These are phyloP conservation scores for Geotrichum klebahnii DNA, from an alignment of 1,139 yeast genomes.

Conservation along the genomic window DNA sequence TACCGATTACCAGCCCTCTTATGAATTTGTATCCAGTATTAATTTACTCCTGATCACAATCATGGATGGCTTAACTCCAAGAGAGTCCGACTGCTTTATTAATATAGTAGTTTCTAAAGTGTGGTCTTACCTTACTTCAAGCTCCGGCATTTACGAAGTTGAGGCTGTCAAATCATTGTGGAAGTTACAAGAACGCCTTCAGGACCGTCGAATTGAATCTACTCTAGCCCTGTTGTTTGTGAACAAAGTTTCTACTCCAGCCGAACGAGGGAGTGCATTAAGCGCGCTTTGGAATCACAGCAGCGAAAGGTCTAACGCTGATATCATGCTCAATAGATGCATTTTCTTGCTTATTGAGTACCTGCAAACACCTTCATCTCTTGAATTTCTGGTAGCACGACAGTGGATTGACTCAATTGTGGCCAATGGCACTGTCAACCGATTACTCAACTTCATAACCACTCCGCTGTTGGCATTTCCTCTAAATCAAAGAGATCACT, in stretches of 20 bases:
- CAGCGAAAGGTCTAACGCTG: conserved; percentile 41
- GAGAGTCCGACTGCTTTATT: conserved; percentile 29
- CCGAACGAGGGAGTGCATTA: conserved; percentile 35
- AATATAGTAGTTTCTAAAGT: conserved; percentile 19
- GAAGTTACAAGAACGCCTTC: conserved; percentile 37
- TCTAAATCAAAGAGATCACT: conserved; percentile 38
- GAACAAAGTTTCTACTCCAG: conserved; percentile 22
- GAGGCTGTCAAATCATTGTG: conserved; percentile 53
- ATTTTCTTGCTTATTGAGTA: conserved; percentile 68
- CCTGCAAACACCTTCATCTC: conserved; percentile 39
- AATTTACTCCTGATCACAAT: conserved; percentile 46
- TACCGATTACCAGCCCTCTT: conserved; percentile 19
- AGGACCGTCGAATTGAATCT: conserved; percentile 39
- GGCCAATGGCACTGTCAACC: conserved; percentile 53
- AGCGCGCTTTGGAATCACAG: conserved; percentile 44
- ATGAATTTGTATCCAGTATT: conserved; percentile 45
- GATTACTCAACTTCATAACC: conserved; percentile 55
- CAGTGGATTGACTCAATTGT: conserved; percentile 56
- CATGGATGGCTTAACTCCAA: conserved; percentile 28
- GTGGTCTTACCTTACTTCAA: conserved; percentile 41
- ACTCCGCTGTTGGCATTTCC: conserved; percentile 46
- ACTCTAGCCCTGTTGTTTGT: conserved; percentile 37
- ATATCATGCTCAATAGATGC: conserved; percentile 56
- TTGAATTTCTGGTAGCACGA: conserved; percentile 42
- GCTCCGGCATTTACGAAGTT: conserved; percentile 52